Evolutionary conservation across 495 filamentous ascomycete genomes (phyloP).

Genomic region (Oidiodendron maius): DNA sequence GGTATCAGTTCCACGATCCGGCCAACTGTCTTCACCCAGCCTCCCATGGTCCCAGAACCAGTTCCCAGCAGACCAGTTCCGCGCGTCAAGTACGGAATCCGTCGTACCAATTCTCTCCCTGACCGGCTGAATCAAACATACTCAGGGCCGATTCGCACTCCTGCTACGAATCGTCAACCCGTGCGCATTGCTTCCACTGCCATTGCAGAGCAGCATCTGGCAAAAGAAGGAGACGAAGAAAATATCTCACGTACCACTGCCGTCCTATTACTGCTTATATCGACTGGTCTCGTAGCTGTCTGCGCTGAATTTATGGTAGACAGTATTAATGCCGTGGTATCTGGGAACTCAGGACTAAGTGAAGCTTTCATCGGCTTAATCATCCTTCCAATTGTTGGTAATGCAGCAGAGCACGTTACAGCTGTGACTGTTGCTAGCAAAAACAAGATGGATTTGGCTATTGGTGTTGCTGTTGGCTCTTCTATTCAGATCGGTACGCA

Average conservation of each 20-base stretch:
- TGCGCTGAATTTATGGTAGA: slow-evolving; percentile 87
- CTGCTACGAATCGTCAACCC: slow-evolving; percentile 8
- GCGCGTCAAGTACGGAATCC: slow-evolving; percentile 53
- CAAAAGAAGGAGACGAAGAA: slow-evolving; percentile 24
- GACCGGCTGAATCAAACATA: slow-evolving; percentile 51
- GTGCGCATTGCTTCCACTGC: slow-evolving; percentile 36
- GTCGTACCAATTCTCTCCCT: slow-evolving; percentile 75
- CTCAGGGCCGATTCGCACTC: not conserved
- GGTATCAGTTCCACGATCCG: slow-evolving; percentile 27
- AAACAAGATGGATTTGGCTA: slow-evolving; percentile 95
- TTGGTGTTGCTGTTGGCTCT: slow-evolving; percentile 82
- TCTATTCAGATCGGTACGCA: slow-evolving; percentile 68
- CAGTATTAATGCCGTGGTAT: slow-evolving; percentile 68
- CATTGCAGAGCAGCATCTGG: slow-evolving; percentile 11
- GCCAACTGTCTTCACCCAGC: slow-evolving; percentile 52
- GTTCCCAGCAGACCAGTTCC: slow-evolving; percentile 36
- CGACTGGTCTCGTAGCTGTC: slow-evolving; percentile 73
- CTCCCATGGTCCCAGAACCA: not conserved
- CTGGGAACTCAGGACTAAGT: slow-evolving; percentile 51
- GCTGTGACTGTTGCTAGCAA: slow-evolving; percentile 83
- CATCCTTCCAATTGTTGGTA: slow-evolving; percentile 84
- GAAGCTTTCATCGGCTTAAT: slow-evolving; percentile 86
- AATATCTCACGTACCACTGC: slow-evolving; percentile 70
- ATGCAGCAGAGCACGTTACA: slow-evolving; percentile 88
- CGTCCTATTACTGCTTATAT: slow-evolving; percentile 64